Base-by-base conservation (phyloP, 2,329 filamentous ascomycete genomes). In the Pseudopyrenochaeta lycopersici region DNA sequence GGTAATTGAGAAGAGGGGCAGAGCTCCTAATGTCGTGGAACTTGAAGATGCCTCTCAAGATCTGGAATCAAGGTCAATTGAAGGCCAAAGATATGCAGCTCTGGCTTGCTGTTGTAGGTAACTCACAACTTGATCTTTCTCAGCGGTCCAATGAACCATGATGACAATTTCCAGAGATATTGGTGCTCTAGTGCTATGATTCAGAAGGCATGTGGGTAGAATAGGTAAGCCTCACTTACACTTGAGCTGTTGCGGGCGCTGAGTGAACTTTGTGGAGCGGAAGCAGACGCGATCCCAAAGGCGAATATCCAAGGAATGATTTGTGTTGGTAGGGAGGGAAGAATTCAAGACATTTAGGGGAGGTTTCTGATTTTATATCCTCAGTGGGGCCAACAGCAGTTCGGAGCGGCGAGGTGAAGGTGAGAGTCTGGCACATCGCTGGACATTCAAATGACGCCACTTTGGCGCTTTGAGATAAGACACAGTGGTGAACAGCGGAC, bases 81-180 rank as follows among this genome's bases (percentile, higher is more conserved):
- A n/a, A 23, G 36, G 17, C 20, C 21, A 14, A 18, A n/a, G 39
- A 29, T 7, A 14, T 3, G 10, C 9, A 3, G 1, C 15, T 14
- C 20, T 1, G 9, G 3, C 12, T 29, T 29, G 27, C 2, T 9
- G 35, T 2, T 10, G 4, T 2, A 7, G 23, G 36, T 12, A 15
- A 59, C 61, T 38, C 51, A 70, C 68, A 6, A 58, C 49, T 6
- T 56, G 47, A 11, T 71, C 66, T 12, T 63, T 56, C 12, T 67
- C 65, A 1, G 58, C 32, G 2, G 48, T 66, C 68, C 68, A 71
- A 4, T 61, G 46, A 14, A 66, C 54, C 51, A 61, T 67, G 12
- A 40, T 63, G 55, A 38, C 21, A 47, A 35, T 42, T 10, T 14
- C 2, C 7, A 20, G 7, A 23, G 14, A 5, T 3, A 3, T 11